phyloP scores from a whole-genome alignment of 805 yeast species.

The Jamesozyma lodderae region DNA sequence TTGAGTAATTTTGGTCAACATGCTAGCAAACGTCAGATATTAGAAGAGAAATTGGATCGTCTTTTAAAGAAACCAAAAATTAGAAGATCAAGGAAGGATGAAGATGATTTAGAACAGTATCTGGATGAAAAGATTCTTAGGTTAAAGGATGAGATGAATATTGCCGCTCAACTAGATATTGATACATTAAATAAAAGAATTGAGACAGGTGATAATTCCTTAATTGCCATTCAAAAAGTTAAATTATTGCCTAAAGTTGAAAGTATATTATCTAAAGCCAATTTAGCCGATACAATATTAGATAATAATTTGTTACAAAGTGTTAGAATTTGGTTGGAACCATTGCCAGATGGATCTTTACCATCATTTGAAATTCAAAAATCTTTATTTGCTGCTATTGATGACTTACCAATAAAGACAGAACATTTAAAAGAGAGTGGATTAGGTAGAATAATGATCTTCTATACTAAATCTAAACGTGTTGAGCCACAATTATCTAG shows the following conservation, averaged over 20 bases:
- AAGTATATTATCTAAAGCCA: slow-evolving; percentile 66
- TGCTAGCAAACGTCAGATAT: slow-evolving; percentile 52
- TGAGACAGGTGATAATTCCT: slow-evolving; percentile 28
- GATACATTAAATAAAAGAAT: slow-evolving; percentile 40
- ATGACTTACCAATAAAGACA: slow-evolving; percentile 82
- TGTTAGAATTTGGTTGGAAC: slow-evolving; percentile 94
- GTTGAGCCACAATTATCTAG: slow-evolving; percentile 83
- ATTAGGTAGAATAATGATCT: slow-evolving; percentile 85
- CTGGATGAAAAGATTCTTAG: slow-evolving; percentile 83
- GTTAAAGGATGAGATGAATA: slow-evolving; percentile 82
- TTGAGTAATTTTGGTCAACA: slow-evolving; percentile 8
- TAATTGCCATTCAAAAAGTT: slow-evolving; percentile 53
- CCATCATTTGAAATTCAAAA: slow-evolving; percentile 97
- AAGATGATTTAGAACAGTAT: slow-evolving; percentile 89
- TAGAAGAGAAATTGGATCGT: slow-evolving; percentile 74
- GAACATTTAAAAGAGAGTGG: slow-evolving; percentile 93
- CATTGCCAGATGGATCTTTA: slow-evolving; percentile 92
- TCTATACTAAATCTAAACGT: slow-evolving; percentile 81
- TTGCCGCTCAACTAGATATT: slow-evolving; percentile 70
- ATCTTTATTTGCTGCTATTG: slow-evolving; percentile 66
- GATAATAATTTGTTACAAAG: slow-evolving; percentile 92
- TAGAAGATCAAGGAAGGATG: slow-evolving; percentile 64
- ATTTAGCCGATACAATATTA: slow-evolving; percentile 81
- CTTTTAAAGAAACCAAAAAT: slow-evolving; percentile 59
- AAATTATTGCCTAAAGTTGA: slow-evolving; percentile 72